These are phyloP conservation scores for Verticillium tricorpus DNA, from an alignment of 2,329 filamentous ascomycete species.

Conservation along the genomic window DNA sequence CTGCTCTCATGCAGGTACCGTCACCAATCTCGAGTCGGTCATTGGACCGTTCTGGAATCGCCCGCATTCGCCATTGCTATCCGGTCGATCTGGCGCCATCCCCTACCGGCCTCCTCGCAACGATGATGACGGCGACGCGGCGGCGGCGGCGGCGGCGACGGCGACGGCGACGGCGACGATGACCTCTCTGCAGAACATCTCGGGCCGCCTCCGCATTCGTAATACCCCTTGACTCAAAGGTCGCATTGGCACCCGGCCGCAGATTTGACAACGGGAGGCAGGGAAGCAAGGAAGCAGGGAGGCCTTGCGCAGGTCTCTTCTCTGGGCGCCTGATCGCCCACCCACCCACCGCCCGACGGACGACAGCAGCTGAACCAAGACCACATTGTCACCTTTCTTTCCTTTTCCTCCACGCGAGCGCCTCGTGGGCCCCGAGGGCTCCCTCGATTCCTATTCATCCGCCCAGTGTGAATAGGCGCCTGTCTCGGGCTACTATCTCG, in stretches of 20 bases:
- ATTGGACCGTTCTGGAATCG: neutral
- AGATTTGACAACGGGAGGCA: neutral
- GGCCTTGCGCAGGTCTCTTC: neutral
- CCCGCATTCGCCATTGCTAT: neutral
- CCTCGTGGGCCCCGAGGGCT: constrained; percentile 4
- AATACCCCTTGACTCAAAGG: neutral
- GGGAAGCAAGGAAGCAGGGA: neutral
- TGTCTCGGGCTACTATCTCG: neutral
- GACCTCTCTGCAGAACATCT: neutral
- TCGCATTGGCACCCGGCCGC: neutral
- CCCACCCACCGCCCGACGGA: neutral
- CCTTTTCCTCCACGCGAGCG: constrained; percentile 3
- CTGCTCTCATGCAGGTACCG: neutral
- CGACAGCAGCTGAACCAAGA: constrained; percentile 5
- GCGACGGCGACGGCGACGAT: neutral
- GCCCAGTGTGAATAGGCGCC: neutral
- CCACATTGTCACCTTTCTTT: constrained; percentile 6
- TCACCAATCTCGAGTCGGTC: neutral
- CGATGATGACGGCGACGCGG: no score
- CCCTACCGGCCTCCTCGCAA: neutral
- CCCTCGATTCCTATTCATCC: neutral
- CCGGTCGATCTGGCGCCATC: neutral
- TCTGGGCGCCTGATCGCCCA: neutral
- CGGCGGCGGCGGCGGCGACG: neutral
- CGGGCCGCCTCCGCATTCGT: neutral